Percentiles rank a stretch among this genome's conserved stretches.
phyloP scores from a whole-genome alignment of 306 rosid genomes.

The Vigna hirtella region DNA sequence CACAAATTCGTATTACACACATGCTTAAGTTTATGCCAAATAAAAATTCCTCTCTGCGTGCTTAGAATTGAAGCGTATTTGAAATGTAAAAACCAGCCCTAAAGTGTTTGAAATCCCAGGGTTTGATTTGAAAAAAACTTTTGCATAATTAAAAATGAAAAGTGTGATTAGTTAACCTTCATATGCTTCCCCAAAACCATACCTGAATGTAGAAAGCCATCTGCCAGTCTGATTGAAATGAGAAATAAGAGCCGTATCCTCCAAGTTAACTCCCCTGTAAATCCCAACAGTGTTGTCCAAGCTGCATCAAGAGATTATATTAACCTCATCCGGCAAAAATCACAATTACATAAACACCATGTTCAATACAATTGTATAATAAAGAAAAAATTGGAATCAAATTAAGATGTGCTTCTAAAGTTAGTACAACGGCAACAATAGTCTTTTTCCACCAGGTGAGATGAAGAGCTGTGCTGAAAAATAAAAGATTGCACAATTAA shows the following conservation, averaged over 20 bases:
- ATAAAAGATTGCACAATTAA: conserved; percentile 11
- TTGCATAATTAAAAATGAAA: background rate
- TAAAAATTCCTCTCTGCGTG: background rate
- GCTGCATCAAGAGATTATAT: conserved; percentile 52
- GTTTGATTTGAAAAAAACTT: background rate
- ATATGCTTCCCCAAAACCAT: conserved; percentile 39
- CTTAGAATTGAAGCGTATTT: conserved; percentile 24
- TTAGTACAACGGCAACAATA: background rate
- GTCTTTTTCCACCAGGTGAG: background rate
- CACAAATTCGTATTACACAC: background rate
- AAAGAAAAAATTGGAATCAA: background rate
- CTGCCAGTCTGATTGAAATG: conserved; percentile 73
- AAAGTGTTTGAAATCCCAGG: background rate
- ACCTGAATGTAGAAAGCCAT: conserved; percentile 86
- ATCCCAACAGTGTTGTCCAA: conserved; percentile 71
- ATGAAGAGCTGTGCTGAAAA: background rate
- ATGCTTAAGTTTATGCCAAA: background rate
- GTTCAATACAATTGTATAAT: background rate
- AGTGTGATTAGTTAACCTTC: background rate
- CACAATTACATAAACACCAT: background rate
- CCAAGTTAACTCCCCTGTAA: conserved; percentile 67
- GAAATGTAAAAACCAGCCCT: conserved; percentile 15
- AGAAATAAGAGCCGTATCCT: conserved; percentile 49
- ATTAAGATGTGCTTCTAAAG: background rate
- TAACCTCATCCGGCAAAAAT: conserved; percentile 16